Conservation (phyloP, 2,329 filamentous ascomycete genomes). For the Fusarium begoniae region DNA sequence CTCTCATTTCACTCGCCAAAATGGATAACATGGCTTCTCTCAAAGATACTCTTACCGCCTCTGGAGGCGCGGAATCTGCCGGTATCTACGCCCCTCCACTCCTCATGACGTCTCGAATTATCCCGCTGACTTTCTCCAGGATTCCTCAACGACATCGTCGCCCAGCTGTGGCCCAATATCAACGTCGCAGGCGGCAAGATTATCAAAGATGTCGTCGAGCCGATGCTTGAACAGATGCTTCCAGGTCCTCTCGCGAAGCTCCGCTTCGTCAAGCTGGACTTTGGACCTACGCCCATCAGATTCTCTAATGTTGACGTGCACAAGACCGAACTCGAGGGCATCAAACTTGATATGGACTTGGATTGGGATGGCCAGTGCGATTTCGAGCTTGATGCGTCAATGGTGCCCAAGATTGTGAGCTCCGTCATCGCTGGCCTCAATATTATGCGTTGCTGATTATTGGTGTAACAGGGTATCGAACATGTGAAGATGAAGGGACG, state of each 20-base stretch:
- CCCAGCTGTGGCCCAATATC: slow-evolving; percentile 42
- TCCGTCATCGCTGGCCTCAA: background rate
- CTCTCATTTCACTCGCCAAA: background rate
- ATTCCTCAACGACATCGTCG: slow-evolving; percentile 41
- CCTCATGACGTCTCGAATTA: background rate
- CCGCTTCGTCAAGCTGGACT: slow-evolving; percentile 37
- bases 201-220: slow-evolving; percentile 38
- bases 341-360: slow-evolving; percentile 42
- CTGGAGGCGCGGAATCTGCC: slow-evolving; percentile 40
- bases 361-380: slow-evolving; percentile 38
- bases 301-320: slow-evolving; percentile 40
- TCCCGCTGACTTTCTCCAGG: slow-evolving; percentile 26
- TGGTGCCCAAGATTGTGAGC: slow-evolving; percentile 40
- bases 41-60: slow-evolving; percentile 36
- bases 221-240: slow-evolving; percentile 38
- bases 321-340: slow-evolving; percentile 34
- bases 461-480: slow-evolving; percentile 31
- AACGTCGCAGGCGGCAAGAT: slow-evolving; percentile 39
- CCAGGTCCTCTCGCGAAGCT: slow-evolving; percentile 36
- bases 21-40: slow-evolving; percentile 39
- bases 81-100: background rate
- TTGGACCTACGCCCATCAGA: slow-evolving; percentile 32
- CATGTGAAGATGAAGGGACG: slow-evolving; percentile 38
- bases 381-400: slow-evolving; percentile 38
- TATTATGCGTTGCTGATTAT: background rate